phyloP scores from a whole-genome alignment of 2,329 filamentous ascomycete genomes.

The Apiospora sp. region DNA sequence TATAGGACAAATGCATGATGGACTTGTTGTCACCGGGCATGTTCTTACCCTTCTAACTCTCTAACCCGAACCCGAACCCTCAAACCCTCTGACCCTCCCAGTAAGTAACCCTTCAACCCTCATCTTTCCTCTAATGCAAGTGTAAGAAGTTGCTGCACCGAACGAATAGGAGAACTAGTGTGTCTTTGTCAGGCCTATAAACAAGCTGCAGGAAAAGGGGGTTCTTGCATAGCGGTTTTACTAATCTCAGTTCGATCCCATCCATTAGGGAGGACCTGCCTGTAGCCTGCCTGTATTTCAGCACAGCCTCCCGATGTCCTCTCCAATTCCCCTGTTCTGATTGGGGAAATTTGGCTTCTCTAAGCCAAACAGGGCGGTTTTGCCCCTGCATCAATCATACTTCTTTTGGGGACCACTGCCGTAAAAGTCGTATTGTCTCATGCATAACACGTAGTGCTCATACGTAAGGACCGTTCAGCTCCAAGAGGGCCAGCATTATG shows the following conservation, averaged over 20 bases:
- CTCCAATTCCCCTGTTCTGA: neutral
- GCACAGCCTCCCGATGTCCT: slow-evolving; percentile 13
- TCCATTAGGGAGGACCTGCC: neutral
- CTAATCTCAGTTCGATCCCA: neutral
- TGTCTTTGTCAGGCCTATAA: neutral
- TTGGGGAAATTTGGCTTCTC: neutral
- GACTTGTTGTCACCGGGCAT: neutral
- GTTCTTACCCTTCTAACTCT: neutral
- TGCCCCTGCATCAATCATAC: slow-evolving; percentile 14
- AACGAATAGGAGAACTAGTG: neutral
- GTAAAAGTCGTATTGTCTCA: neutral
- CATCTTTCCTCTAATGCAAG: too few species aligned
- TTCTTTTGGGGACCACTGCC: neutral
- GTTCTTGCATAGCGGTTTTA: neutral
- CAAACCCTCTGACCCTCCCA: too few species aligned
- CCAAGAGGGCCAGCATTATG: neutral
- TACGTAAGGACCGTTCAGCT: neutral
- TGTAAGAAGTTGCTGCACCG: neutral
- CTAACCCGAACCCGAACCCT: too few species aligned
- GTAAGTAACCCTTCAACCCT: too few species aligned
- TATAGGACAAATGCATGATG: too few species aligned
- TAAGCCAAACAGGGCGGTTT: neutral
- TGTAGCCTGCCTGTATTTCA: neutral
- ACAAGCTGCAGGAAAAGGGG: neutral
- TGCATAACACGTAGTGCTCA: slow-evolving; percentile 9